These are phyloP conservation scores for Termitomyces sp. DNA, from an alignment of 768 basidiomycete genomes.

Conservation along the genomic window DNA sequence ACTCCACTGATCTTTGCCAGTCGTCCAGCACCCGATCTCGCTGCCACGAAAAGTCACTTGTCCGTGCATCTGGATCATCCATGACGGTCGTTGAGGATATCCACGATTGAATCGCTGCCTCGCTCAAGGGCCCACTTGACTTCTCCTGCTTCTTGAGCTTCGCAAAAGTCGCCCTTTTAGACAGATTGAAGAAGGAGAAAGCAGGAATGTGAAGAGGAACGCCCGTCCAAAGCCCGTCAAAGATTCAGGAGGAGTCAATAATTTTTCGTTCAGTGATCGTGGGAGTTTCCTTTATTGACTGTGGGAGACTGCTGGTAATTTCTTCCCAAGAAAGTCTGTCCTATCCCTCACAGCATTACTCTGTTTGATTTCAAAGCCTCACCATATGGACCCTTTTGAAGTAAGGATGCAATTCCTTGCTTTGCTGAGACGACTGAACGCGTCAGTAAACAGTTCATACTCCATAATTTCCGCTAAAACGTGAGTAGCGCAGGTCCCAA, in stretches of 20 bases:
- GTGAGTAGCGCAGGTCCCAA: constrained; percentile 58
- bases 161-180: constrained; percentile 37
- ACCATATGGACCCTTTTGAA: constrained; percentile 67
- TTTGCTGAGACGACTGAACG: constrained; percentile 61
- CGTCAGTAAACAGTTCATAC: constrained; percentile 40
- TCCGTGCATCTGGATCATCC: constrained; percentile 31
- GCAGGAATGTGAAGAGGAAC: not conserved
- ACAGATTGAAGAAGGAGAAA: constrained; percentile 32
- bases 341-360: not conserved
- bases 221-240: too few species aligned
- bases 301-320: constrained; percentile 13
- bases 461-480: constrained; percentile 21
- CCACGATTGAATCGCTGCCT: constrained; percentile 65
- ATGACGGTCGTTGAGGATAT: constrained; percentile 47
- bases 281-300: constrained; percentile 12
- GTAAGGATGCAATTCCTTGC: constrained; percentile 72
- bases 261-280: constrained; percentile 13
- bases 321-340: too few species aligned
- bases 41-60: constrained; percentile 41
- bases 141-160: constrained; percentile 52
- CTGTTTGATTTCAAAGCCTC: too few species aligned
- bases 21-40: constrained; percentile 51
- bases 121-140: constrained; percentile 37
- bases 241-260: too few species aligned
- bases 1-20: constrained; percentile 54